These are phyloP conservation scores for Diaporthe sp. DNA, from an alignment of 2,329 filamentous ascomycete species.

Conservation along the genomic window DNA sequence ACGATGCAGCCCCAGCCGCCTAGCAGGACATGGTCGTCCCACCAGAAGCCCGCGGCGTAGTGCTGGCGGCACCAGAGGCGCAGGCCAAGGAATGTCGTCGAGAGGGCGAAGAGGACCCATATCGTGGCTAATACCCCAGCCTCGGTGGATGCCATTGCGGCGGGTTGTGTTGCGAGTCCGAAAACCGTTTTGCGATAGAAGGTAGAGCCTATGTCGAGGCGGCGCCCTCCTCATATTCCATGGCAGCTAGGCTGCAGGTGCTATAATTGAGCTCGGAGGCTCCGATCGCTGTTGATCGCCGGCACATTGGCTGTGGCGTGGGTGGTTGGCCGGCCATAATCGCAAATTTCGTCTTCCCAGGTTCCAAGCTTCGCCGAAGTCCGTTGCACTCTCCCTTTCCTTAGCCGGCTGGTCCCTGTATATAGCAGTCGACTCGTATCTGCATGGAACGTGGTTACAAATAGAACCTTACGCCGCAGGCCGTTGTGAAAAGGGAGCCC, in stretches of 20 bases:
- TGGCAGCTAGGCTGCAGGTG: background rate
- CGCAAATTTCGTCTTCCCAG: slow-evolving; percentile 19
- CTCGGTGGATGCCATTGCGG: slow-evolving; percentile 6
- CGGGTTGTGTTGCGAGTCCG: background rate
- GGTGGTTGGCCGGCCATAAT: slow-evolving; percentile 11
- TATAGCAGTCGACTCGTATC: slow-evolving; percentile 9
- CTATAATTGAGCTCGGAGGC: slow-evolving; percentile 9
- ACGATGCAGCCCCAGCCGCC: slow-evolving; percentile 10
- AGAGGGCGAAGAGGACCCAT: slow-evolving; percentile 22
- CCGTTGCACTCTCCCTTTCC: slow-evolving; percentile 7
- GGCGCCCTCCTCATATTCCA: slow-evolving; percentile 16
- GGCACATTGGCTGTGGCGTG: slow-evolving; percentile 1
- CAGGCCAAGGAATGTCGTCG: slow-evolving; percentile 6
- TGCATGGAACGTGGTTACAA: slow-evolving; percentile 20
- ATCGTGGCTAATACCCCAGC: slow-evolving; percentile 19
- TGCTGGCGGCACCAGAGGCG: slow-evolving; percentile 22
- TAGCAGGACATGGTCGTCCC: slow-evolving; percentile 1
- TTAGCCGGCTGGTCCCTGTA: slow-evolving; percentile 18
- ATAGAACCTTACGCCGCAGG: background rate
- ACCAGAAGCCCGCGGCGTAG: slow-evolving; percentile 20
- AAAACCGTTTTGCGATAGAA: background rate
- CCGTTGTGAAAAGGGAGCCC: background rate
- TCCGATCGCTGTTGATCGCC: background rate
- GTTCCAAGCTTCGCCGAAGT: slow-evolving; percentile 30
- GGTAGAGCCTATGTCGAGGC: background rate